phyloP scores from a whole-genome alignment of 495 filamentous ascomycete genomes.

The Cercophora newfieldiana region DNA sequence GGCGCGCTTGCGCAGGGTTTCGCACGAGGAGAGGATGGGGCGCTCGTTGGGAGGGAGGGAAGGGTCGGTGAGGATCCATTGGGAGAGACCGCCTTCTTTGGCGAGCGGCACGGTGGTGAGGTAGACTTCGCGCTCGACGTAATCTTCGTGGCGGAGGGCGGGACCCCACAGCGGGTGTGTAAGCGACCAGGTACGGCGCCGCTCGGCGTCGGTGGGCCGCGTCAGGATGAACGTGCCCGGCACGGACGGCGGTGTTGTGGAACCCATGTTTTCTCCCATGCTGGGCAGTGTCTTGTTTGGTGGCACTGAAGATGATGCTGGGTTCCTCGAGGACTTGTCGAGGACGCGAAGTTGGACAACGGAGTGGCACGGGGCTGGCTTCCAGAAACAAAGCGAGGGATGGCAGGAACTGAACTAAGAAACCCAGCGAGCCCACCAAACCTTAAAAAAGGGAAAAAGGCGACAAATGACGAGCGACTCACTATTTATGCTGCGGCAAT shows the following conservation, averaged over 20 bases:
- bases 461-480: neutral
- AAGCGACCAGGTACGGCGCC: conserved; percentile 58
- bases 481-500: neutral
- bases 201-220: conserved; percentile 67
- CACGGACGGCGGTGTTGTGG: conserved; percentile 32
- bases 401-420: neutral
- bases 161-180: conserved; percentile 75
- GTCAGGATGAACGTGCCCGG: conserved; percentile 64
- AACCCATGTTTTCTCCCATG: conserved; percentile 32
- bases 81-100: conserved; percentile 71
- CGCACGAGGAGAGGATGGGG: conserved; percentile 76
- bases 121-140: conserved; percentile 75
- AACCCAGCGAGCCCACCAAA: neutral
- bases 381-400: neutral
- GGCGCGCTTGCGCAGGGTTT: conserved; percentile 77
- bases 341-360: neutral
- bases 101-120: conserved; percentile 67
- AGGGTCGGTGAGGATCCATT: conserved; percentile 80
- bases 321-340: neutral
- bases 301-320: neutral
- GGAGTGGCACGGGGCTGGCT: neutral
- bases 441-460: neutral
- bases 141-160: conserved; percentile 62
- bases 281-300: neutral
- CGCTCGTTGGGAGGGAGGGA: conserved; percentile 47